phyloP scores from a whole-genome alignment of 371 early-diverging fungal genomes.

The Rhizomucor pusillus region DNA sequence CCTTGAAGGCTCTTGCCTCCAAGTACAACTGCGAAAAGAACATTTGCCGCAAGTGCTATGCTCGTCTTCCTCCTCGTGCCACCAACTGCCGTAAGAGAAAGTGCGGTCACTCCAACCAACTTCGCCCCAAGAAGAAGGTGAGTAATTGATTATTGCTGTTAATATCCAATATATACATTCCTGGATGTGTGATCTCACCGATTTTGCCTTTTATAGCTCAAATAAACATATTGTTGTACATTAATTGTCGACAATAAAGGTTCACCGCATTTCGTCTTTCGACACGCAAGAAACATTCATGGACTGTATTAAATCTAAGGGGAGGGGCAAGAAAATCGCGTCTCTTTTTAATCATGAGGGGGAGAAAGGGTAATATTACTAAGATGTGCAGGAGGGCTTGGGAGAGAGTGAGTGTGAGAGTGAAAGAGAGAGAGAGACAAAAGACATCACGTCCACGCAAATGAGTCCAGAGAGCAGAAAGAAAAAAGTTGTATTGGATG shows the following conservation, averaged over 20 bases:
- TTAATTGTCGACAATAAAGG: constrained; percentile 7
- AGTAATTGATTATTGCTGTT: not conserved
- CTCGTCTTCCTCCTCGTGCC: constrained; percentile 98
- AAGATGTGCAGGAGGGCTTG: constrained; percentile 1
- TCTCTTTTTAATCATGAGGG: not conserved
- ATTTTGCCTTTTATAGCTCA: constrained; percentile 23
- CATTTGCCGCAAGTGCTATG: constrained; percentile 99
- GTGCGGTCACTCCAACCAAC: constrained; percentile 99
- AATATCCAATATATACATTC: not conserved
- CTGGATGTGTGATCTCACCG: not conserved
- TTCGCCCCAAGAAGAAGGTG: constrained; percentile 97
- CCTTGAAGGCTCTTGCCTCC: constrained; percentile 95
- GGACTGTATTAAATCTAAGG: constrained; percentile 6
- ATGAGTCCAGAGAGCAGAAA: not conserved
- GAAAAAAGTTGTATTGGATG: constrained; percentile 2
- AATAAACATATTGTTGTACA: constrained; percentile 24
- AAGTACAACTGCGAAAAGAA: constrained; percentile 99
- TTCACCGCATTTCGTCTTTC: not conserved
- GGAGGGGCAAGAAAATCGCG: not conserved
- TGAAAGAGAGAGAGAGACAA: not conserved
- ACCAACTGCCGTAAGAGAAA: constrained; percentile 99
- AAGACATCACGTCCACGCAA: not conserved
- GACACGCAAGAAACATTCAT: constrained; percentile 1
- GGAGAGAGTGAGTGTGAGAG: not conserved
- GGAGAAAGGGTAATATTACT: not conserved